Evolutionary conservation across 306 rosid species (phyloP).

Genomic region (Amphicarpaea edgeworthii): DNA sequence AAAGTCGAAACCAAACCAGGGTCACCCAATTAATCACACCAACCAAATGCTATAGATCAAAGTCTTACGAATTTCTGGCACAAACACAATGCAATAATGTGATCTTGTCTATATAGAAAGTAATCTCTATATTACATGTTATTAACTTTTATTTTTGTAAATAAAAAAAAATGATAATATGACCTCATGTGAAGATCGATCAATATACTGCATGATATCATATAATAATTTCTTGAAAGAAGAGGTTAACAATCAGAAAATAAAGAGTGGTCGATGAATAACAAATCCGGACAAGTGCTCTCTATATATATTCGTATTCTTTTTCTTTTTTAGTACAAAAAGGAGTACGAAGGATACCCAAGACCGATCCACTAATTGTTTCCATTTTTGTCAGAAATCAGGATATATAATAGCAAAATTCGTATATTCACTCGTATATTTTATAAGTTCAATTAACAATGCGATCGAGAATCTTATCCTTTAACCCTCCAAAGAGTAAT

Average conservation of each 20-base stretch:
- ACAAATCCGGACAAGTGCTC: too few species aligned
- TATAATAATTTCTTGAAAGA: background rate
- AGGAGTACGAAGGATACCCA: constrained; percentile 35
- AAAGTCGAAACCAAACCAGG: constrained; percentile 21
- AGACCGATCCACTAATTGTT: constrained; percentile 28
- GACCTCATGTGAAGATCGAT: too few species aligned
- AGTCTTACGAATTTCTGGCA: constrained; percentile 8
- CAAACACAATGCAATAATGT: constrained; percentile 27
- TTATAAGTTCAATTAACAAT: constrained; percentile 12
- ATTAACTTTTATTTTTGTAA: background rate
- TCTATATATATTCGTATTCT: too few species aligned
- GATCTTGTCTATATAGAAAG: too few species aligned
- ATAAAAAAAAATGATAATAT: too few species aligned
- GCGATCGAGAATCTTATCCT: background rate
- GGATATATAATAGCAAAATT: background rate
- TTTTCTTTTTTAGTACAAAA: constrained; percentile 38
- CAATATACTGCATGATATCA: background rate
- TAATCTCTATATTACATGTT: too few species aligned
- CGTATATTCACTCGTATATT: background rate
- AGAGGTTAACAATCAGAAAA: background rate
- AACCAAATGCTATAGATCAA: constrained; percentile 7
- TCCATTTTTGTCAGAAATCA: constrained; percentile 9
- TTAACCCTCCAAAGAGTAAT: constrained; percentile 5
- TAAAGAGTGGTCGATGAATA: background rate
- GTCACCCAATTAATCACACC: constrained; percentile 13